Evolutionary conservation across 192 early-diverging fungal species (phyloP).

Genomic region (Entomortierella chlamydospora): DNA sequence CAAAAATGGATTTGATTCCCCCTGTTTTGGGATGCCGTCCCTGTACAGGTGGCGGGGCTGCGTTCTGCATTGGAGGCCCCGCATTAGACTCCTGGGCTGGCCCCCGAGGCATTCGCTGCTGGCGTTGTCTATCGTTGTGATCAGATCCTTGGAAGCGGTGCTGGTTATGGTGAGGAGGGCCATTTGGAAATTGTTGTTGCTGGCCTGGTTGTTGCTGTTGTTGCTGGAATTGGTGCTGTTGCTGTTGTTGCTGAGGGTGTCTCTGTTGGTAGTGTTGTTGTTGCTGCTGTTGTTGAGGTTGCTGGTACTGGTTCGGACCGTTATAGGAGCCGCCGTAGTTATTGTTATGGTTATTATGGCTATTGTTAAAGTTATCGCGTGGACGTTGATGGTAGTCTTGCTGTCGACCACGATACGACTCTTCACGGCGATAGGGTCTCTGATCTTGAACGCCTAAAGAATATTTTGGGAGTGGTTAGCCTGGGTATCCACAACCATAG

Average conservation of each 20-base stretch:
- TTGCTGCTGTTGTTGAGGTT: conserved; percentile 15
- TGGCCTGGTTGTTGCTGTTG: conserved; percentile 9
- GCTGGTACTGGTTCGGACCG: conserved; percentile 12
- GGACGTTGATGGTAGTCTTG: conserved; percentile 34
- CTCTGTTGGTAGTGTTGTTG: conserved; percentile 8
- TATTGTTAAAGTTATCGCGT: conserved; percentile 33
- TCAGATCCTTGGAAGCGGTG: conserved; percentile 19
- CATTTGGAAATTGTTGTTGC: conserved; percentile 14
- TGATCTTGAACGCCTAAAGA: conserved; percentile 43
- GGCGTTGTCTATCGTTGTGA: conserved; percentile 21
- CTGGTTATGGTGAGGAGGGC: conserved; percentile 14
- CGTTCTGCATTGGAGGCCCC: conserved; percentile 27
- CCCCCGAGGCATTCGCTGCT: conserved; percentile 27
- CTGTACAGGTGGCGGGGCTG: conserved; percentile 10
- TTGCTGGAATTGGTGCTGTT: conserved; percentile 19
- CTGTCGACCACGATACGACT: conserved; percentile 24
- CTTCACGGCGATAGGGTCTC: conserved; percentile 50
- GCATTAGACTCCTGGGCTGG: conserved; percentile 20
- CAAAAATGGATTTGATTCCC: conserved; percentile 44
- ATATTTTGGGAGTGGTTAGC: no score
- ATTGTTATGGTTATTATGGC: conserved; percentile 6
- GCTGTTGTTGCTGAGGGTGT: conserved; percentile 5
- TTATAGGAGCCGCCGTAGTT: conserved; percentile 8
- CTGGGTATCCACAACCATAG: no score
- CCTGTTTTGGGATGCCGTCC: conserved; percentile 16